phyloP scores from a whole-genome alignment of 805 yeast species.

The Cyberlindnera saturnus region DNA sequence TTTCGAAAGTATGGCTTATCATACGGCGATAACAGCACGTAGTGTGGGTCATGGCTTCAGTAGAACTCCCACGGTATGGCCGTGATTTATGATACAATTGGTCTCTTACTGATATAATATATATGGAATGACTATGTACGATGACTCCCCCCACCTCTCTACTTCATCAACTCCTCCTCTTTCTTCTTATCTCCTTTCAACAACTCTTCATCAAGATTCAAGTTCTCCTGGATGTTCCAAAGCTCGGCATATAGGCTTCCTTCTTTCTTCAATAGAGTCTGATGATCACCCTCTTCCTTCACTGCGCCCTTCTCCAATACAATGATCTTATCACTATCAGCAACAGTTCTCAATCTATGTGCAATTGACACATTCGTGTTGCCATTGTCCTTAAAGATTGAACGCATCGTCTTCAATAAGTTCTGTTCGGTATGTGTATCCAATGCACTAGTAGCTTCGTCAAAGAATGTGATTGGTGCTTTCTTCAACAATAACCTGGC shows the following conservation, averaged over 20 bases:
- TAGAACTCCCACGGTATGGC: too few species aligned
- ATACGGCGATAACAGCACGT: too few species aligned
- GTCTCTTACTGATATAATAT: too few species aligned
- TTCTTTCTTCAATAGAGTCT: conserved; percentile 44
- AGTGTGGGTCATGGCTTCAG: too few species aligned
- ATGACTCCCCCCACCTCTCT: neutral
- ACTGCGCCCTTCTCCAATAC: conserved; percentile 77
- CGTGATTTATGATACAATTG: too few species aligned
- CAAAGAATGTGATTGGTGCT: conserved; percentile 89
- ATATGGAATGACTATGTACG: too few species aligned
- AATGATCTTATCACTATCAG: conserved; percentile 90
- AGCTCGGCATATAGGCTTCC: conserved; percentile 68
- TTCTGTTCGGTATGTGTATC: conserved; percentile 96
- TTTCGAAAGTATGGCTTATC: too few species aligned
- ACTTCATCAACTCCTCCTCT: neutral
- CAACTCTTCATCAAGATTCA: conserved; percentile 42
- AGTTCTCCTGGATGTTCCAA: conserved; percentile 89
- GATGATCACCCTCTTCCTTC: conserved; percentile 84
- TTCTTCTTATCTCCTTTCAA: conserved; percentile 14
- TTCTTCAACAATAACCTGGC: conserved; percentile 83
- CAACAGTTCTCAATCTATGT: conserved; percentile 87
- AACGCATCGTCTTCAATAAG: conserved; percentile 65
- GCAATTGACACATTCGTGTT: conserved; percentile 89
- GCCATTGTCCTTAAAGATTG: conserved; percentile 48
- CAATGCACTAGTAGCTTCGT: conserved; percentile 94